Evolutionary conservation across 176 grass and related monocot genomes (phyloP), one percentile per base, ranked within the genome.

Genomic region (Triticum timopheevii): DNA sequence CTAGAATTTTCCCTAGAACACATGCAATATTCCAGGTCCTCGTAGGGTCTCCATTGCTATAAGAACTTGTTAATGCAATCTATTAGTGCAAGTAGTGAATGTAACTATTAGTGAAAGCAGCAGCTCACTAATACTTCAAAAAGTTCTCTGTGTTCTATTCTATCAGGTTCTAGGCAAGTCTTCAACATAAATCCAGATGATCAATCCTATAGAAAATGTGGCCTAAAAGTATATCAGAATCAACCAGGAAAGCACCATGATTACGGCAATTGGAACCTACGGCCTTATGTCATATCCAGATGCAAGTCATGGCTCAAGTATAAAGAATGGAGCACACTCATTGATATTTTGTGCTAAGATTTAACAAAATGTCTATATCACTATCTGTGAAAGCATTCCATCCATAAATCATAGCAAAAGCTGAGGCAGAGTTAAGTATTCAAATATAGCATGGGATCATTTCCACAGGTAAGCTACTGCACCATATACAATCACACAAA

Each of bases 381-480:
- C 7, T 11, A 73, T 59, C 56, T 8, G 56, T 59, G 44, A 23
- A 73, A 34, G 10, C 31, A 75, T 56, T 65, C 10, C 7, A 80
- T 61, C 59, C 3, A 47, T 7, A 58, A 47, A 68, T 69, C 10
- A 15, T n/a, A 69, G 16, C 27, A 47, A 4, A 66, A 66, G 73
- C 27, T 49, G 13, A 65, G 11, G 40, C 28, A 77, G 49, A 54
- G 40, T 11, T 22, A 72, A 42, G 49, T 28, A 70, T 78, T 70
- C 62, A 13, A 82, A 61, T 24, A 76, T 16, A 76, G 25, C 24
- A 85, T 69, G 34, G 13, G 24, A 80, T 75, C 63, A 84, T 54
- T 7, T 74, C 20, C 17, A n/a, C 25, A 44, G 27, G 67, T 52
- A 74, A 75, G 45, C 61, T 74, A 77, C 28, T 22, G 36, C 77